These are phyloP conservation scores for Begonia fuchsioides DNA, from an alignment of 306 rosid species.

Conservation along the genomic window DNA sequence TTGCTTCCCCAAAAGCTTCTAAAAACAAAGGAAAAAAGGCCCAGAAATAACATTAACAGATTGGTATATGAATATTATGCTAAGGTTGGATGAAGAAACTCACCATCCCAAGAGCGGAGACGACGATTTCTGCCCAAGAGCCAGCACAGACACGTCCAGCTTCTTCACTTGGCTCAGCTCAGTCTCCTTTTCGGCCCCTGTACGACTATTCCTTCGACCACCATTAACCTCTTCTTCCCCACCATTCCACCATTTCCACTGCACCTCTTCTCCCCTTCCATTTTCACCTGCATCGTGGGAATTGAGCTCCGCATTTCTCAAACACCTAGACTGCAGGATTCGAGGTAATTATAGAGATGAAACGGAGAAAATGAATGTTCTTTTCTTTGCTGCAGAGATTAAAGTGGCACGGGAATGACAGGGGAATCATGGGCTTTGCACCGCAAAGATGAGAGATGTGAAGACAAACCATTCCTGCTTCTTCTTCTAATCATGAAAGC, in stretches of 20 bases:
- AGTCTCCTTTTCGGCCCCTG: conserved; percentile 69
- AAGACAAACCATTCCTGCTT: too few relatives aligned
- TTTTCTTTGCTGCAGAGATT: background rate
- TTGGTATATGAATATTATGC: conserved; percentile 3
- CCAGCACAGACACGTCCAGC: conserved; percentile 80
- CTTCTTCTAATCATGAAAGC: too few relatives aligned
- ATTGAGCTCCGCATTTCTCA: conserved; percentile 35
- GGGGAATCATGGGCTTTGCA: too few relatives aligned
- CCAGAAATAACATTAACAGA: background rate
- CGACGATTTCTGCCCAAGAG: conserved; percentile 74
- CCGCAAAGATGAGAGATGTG: too few relatives aligned
- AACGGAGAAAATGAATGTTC: background rate
- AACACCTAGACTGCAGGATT: conserved; percentile 1
- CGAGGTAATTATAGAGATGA: background rate
- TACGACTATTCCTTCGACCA: conserved; percentile 73
- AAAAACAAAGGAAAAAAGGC: background rate
- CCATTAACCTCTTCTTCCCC: conserved; percentile 94
- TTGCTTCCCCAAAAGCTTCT: conserved; percentile 44
- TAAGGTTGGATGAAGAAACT: conserved; percentile 13
- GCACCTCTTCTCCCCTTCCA: conserved; percentile 46
- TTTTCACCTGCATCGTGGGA: conserved; percentile 40
- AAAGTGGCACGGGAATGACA: conserved; percentile 8
- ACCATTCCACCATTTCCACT: too few relatives aligned
- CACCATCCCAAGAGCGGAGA: conserved; percentile 62
- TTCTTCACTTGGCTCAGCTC: conserved; percentile 86